Evolutionary conservation across 169 alveolate genomes (phyloP).

Genomic region (Babesia divergens): DNA sequence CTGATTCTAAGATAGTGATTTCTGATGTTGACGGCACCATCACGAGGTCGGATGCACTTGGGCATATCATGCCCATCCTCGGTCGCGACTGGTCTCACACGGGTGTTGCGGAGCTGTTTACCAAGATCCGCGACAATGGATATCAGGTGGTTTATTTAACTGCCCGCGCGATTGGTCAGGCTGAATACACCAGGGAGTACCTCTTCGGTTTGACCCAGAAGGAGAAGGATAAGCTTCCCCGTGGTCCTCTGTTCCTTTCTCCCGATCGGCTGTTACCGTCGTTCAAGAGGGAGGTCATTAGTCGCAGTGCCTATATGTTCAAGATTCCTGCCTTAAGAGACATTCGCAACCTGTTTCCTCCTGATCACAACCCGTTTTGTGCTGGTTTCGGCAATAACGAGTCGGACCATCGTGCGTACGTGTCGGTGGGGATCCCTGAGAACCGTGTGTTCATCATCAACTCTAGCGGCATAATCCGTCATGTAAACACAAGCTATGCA

Average conservation of each 20-base stretch:
- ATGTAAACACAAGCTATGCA: constrained; percentile 81
- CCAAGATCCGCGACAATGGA: constrained; percentile 88
- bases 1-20: constrained; percentile 88
- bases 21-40: constrained; percentile 99
- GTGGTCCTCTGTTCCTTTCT: constrained; percentile 95
- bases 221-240: constrained; percentile 78
- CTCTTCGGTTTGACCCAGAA: constrained; percentile 85
- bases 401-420: constrained; percentile 88
- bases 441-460: constrained; percentile 87
- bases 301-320: constrained; percentile 90
- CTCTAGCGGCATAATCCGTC: constrained; percentile 85
- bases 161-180: constrained; percentile 97
- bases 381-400: constrained; percentile 99
- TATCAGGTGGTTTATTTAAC: constrained; percentile 94
- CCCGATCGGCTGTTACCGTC: constrained; percentile 95
- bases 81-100: constrained; percentile 97
- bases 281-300: constrained; percentile 94
- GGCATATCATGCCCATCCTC: constrained; percentile 94
- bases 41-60: constrained; percentile 93
- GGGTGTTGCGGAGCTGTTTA: constrained; percentile 91
- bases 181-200: constrained; percentile 91
- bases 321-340: constrained; percentile 93
- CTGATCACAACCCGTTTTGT: constrained; percentile 86
- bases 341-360: constrained; percentile 89
- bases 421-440: constrained; percentile 90